phyloP scores from a whole-genome alignment of 176 grass and related monocot species.

The Phragmites australis region DNA sequence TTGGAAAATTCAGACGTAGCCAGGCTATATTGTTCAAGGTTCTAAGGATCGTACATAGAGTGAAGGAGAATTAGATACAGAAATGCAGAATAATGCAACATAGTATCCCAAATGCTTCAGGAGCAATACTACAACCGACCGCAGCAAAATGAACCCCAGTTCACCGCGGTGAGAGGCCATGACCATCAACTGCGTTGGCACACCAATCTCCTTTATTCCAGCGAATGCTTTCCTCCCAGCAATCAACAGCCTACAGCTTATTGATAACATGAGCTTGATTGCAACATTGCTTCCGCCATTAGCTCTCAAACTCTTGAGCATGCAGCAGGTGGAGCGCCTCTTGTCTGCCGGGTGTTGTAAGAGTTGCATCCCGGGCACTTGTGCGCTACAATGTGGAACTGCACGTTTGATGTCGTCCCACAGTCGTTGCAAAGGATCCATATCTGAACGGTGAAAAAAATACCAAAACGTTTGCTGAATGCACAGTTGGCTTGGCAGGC shows the following conservation, averaged over 20 bases:
- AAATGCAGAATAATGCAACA: no score
- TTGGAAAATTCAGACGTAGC: no score
- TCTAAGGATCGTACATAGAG: no score
- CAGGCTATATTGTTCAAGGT: no score
- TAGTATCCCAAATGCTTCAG: no score
- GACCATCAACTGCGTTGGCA: background rate
- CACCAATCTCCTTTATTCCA: background rate
- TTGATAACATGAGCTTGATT: background rate
- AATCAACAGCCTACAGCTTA: background rate
- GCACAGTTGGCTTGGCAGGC: background rate
- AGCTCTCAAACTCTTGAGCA: slow-evolving; percentile 44
- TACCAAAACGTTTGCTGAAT: background rate
- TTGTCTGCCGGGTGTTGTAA: slow-evolving; percentile 78
- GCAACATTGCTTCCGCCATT: background rate
- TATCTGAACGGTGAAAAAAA: slow-evolving; percentile 35
- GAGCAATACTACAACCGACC: no score
- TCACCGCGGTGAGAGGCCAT: background rate
- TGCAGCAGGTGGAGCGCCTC: slow-evolving; percentile 29
- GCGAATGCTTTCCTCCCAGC: background rate
- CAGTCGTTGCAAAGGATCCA: slow-evolving; percentile 92
- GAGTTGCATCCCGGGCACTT: slow-evolving; percentile 75
- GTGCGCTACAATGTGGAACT: slow-evolving; percentile 70
- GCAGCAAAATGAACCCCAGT: no score
- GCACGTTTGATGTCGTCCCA: slow-evolving; percentile 53
- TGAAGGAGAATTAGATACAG: no score